Evolutionary conservation across 108 stramenopile species (phyloP), one percentile per base, ranked within the genome.

Genomic region (Hondaea fermentalgiana): DNA sequence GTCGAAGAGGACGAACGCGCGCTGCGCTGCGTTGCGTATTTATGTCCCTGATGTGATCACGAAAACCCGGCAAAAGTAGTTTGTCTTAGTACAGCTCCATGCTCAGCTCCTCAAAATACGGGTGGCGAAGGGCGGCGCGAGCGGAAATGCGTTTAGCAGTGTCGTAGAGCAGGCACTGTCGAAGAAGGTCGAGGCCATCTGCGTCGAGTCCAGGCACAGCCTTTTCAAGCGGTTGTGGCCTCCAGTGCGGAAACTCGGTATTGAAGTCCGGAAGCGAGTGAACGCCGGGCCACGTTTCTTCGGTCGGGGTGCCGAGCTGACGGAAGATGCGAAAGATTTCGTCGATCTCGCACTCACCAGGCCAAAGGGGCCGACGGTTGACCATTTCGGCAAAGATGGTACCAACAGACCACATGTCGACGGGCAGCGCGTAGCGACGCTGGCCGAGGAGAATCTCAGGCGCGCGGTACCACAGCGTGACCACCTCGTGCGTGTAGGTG

Each of bases 321-420:
- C 97, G 93, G 90, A 99, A 99, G 87, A 99, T 98, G 88, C 97
- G 97, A 90, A 93, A 97, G 17, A 98, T 90, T 90, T 99, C 96
- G 92, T 99, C 99, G 92, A 97, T 97, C 90, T 99, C 99, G 57
- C 96, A 97, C 72, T 98, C 96, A 16, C 98, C 99, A 5, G 99
- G 97, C 91, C 98, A 98, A 8, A 99, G 94, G 29, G 99, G 98
- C 0, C 96, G 95, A 90, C 97, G 97, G 44, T 96, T 98, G 44
- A 97, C 97, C 98, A 98, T 98, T 91, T 99, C 99, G 17, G 96
- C 98, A 91, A 99, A 98, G 91, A 99, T 97, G 60, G 97, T 95
- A 19, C 98, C 99, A 72, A 98, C 94, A 60, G 95, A 95, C 97
- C 98, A 99, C 10, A 97, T 95, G 92, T 98, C 99, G 58, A 98